A percentile compares a stretch with the other conserved stretches of the same genome.
These are phyloP conservation scores for Umbilicaria muhlenbergii DNA, from an alignment of 495 filamentous ascomycete species.

Conservation along the genomic window DNA sequence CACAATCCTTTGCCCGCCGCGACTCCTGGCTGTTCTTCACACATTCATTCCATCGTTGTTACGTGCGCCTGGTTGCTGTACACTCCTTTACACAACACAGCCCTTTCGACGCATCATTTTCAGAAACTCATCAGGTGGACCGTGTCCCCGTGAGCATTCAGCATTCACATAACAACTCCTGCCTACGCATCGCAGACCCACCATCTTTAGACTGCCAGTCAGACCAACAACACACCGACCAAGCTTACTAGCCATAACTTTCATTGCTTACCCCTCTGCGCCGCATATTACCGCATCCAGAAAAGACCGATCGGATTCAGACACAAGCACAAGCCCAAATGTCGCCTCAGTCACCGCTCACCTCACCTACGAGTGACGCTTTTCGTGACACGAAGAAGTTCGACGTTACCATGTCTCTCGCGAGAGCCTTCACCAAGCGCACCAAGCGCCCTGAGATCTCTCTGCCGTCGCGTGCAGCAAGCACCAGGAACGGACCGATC, in stretches of 20 bases:
- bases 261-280: not conserved
- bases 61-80: no score
- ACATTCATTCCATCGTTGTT: no score
- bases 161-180: slow-evolving; percentile 1
- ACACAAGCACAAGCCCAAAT: not conserved
- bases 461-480: slow-evolving; percentile 30
- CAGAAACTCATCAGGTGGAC: not conserved
- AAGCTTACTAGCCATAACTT: not conserved
- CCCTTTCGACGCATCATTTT: not conserved
- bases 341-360: not conserved
- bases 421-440: slow-evolving; percentile 53
- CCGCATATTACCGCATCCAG: slow-evolving; percentile 2
- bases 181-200: slow-evolving; percentile 8
- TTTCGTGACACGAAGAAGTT: not conserved
- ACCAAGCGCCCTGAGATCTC: slow-evolving; percentile 34
- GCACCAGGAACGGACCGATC: slow-evolving; percentile 30
- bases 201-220: slow-evolving; percentile 7
- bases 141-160: slow-evolving; percentile 1
- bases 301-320: not conserved
- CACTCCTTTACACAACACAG: not conserved
- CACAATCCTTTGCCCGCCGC: slow-evolving; percentile 11
- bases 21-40: no score
- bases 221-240: not conserved
- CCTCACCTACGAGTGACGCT: not conserved
- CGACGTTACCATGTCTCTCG: slow-evolving; percentile 22